Evolutionary conservation across 176 grass and related monocot genomes (phyloP).

Genomic region (Hyparrhenia diplandra): DNA sequence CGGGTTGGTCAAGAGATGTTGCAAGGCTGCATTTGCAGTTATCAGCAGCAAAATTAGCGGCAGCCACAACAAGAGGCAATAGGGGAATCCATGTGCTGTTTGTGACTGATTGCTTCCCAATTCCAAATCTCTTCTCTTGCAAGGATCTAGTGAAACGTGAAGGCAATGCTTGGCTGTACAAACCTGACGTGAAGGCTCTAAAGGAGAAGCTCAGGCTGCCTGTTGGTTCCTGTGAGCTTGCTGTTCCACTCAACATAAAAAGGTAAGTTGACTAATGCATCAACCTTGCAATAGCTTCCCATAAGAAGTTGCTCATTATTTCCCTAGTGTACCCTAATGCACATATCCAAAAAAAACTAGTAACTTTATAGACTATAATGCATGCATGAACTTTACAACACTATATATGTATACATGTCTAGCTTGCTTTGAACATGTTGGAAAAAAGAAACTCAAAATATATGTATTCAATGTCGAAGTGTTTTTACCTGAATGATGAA

Average conservation of each 20-base stretch:
- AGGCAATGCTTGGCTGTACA: slow-evolving; percentile 81
- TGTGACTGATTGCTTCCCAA: slow-evolving; percentile 74
- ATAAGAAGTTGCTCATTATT: background rate
- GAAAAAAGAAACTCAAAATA: slow-evolving; percentile 4
- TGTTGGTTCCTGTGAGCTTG: slow-evolving; percentile 82
- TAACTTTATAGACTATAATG: background rate
- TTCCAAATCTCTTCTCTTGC: slow-evolving; percentile 86
- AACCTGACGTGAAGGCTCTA: slow-evolving; percentile 57
- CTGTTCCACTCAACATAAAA: slow-evolving; percentile 75
- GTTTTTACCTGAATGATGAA: background rate
- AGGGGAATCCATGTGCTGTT: slow-evolving; percentile 64
- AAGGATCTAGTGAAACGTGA: slow-evolving; percentile 67
- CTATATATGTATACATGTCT: background rate
- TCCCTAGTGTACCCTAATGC: background rate
- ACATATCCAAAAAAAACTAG: background rate
- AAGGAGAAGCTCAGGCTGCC: slow-evolving; percentile 56
- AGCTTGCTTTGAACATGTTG: background rate
- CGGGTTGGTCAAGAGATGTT: slow-evolving; percentile 76
- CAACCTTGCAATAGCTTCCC: background rate
- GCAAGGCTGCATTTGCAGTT: slow-evolving; percentile 83
- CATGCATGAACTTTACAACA: background rate
- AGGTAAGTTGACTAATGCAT: slow-evolving; percentile 39
- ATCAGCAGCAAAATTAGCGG: slow-evolving; percentile 74
- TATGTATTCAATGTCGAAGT: background rate
- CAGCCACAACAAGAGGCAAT: slow-evolving; percentile 43